phyloP scores from a whole-genome alignment of 1,284 basidiomycete genomes.

The Naganishia albida region DNA sequence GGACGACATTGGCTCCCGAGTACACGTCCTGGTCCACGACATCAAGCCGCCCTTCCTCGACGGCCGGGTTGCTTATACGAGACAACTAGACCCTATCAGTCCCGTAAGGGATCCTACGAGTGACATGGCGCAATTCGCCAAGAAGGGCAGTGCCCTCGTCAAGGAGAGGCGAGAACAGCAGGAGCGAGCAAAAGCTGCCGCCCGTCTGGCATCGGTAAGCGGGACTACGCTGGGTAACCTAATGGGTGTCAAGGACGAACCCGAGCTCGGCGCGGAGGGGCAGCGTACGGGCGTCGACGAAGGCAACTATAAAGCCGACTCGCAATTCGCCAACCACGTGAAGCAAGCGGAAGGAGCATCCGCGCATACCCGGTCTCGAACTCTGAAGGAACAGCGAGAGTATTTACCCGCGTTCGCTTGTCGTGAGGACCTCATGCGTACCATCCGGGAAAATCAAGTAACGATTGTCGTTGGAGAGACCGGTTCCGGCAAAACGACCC shows the following conservation, averaged over 20 bases:
- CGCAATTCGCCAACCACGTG: constrained; percentile 91
- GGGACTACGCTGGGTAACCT: constrained; percentile 95
- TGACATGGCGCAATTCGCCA: constrained; percentile 92
- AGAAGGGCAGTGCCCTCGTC: constrained; percentile 90
- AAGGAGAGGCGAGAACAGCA: constrained; percentile 94
- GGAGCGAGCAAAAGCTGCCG: constrained; percentile 89
- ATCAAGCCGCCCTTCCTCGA: constrained; percentile 97
- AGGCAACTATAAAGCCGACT: constrained; percentile 85
- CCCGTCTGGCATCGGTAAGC: constrained; percentile 87
- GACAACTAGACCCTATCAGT: constrained; percentile 95
- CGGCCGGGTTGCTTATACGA: constrained; percentile 92
- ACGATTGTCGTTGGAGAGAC: constrained; percentile 94
- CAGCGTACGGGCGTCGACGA: constrained; percentile 63
- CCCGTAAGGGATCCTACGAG: constrained; percentile 91
- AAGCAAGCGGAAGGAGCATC: constrained; percentile 76
- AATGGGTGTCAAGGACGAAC: constrained; percentile 95
- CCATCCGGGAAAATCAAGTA: constrained; percentile 94
- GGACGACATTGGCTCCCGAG: constrained; percentile 89
- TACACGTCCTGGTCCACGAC: constrained; percentile 96
- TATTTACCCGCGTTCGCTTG: constrained; percentile 98
- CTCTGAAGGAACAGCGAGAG: constrained; percentile 91
- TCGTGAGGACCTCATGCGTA: constrained; percentile 86
- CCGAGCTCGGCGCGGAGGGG: constrained; percentile 60
- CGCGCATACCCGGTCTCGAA: constrained; percentile 76
- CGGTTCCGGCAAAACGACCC: constrained; percentile 93